Conservation (phyloP, 257 asterid species). For the Scutellaria barbata region DNA sequence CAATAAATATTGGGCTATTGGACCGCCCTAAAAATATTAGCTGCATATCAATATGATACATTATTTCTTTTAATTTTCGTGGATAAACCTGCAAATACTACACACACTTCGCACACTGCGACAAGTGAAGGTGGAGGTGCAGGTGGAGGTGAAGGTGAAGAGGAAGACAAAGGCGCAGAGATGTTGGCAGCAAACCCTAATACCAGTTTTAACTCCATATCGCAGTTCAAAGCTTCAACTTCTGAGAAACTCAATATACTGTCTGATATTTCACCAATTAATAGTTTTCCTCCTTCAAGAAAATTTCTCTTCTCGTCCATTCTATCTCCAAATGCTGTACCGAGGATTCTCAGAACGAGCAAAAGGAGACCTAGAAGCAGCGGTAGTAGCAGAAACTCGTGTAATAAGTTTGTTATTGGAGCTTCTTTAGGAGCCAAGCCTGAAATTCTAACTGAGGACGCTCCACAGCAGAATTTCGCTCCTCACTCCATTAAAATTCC, state of each 20-base stretch:
- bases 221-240: slow-evolving; percentile 33
- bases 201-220: slow-evolving; percentile 42
- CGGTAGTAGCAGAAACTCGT: slow-evolving; percentile 33
- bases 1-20: slow-evolving; percentile 6
- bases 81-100: slow-evolving; percentile 54
- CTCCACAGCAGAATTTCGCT: slow-evolving; percentile 44
- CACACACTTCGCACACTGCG: slow-evolving; percentile 38
- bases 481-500: slow-evolving; percentile 78
- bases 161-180: slow-evolving; percentile 27
- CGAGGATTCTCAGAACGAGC: slow-evolving; percentile 40
- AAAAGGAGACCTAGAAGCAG: slow-evolving; percentile 32
- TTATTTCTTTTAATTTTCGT: slow-evolving; percentile 14
- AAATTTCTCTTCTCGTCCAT: slow-evolving; percentile 35
- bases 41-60: neutral
- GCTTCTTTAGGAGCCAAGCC: slow-evolving; percentile 49
- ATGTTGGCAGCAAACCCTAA: slow-evolving; percentile 56
- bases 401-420: slow-evolving; percentile 31
- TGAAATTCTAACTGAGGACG: slow-evolving; percentile 38
- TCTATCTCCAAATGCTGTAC: slow-evolving; percentile 40
- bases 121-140: slow-evolving; percentile 33
- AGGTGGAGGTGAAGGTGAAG: slow-evolving; percentile 31
- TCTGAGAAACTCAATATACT: slow-evolving; percentile 35
- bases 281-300: slow-evolving; percentile 32
- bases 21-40: slow-evolving; percentile 2
- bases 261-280: slow-evolving; percentile 37